These are phyloP conservation scores for Mrakia frigida DNA, from an alignment of 768 basidiomycete species.

Conservation along the genomic window DNA sequence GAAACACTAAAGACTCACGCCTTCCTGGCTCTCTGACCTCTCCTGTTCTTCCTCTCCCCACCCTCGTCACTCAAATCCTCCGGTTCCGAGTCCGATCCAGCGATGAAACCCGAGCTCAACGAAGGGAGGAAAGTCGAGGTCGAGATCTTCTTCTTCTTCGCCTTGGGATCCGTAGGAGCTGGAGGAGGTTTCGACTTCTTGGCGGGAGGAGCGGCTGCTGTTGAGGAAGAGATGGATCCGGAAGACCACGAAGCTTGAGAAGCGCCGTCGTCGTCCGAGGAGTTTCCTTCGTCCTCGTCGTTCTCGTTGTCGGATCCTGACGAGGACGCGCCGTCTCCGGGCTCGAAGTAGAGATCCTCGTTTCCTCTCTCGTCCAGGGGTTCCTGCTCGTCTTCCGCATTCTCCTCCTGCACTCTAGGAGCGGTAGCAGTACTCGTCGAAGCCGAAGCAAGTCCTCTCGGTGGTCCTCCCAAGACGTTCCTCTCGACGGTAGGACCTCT, in stretches of 20 bases:
- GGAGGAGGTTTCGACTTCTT: slow-evolving; percentile 26
- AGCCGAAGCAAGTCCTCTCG: not conserved
- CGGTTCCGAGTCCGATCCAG: slow-evolving; percentile 72
- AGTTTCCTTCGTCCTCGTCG: slow-evolving; percentile 14
- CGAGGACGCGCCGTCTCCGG: slow-evolving; percentile 10
- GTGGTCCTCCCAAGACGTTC: not conserved
- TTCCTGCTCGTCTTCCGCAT: not conserved
- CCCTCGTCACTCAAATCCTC: slow-evolving; percentile 56
- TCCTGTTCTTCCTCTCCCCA: slow-evolving; percentile 66
- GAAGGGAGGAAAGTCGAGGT: slow-evolving; percentile 76
- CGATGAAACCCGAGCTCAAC: slow-evolving; percentile 77
- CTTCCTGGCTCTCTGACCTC: slow-evolving; percentile 88
- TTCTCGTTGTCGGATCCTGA: slow-evolving; percentile 15
- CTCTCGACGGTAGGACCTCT: slow-evolving; percentile 5
- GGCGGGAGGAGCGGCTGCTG: slow-evolving; percentile 2
- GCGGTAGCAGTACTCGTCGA: not conserved
- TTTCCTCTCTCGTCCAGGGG: not conserved
- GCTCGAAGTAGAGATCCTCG: slow-evolving; percentile 9
- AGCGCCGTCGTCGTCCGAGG: slow-evolving; percentile 22
- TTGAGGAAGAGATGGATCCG: slow-evolving; percentile 22
- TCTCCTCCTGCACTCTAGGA: not conserved
- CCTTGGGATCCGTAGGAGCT: not conserved
- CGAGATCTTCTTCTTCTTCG: slow-evolving; percentile 44
- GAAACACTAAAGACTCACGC: slow-evolving; percentile 60
- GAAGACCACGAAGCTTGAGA: slow-evolving; percentile 29